These are phyloP conservation scores for Phytophthora uliginosa DNA, from an alignment of 352 stramenopile species.

Conservation along the genomic window DNA sequence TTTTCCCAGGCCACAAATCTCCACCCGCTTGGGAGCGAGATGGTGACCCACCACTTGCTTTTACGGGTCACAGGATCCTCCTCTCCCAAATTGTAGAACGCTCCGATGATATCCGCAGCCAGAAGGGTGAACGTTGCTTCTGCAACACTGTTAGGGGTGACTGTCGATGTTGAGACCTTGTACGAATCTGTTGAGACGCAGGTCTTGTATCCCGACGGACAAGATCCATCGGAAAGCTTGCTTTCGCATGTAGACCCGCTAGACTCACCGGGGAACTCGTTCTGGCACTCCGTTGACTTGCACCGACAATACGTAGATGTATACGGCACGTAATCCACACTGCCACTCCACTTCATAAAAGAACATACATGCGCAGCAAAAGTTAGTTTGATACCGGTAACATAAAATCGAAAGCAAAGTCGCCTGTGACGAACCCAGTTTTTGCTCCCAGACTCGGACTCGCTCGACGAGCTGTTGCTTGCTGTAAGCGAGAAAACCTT, in stretches of 20 bases:
- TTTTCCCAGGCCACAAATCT: constrained; percentile 77
- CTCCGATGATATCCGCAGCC: constrained; percentile 74
- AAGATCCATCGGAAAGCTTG: constrained; percentile 57
- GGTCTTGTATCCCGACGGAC: constrained; percentile 65
- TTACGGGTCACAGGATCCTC: constrained; percentile 55
- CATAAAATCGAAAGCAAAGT: background rate
- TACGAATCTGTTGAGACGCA: constrained; percentile 83
- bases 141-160: constrained; percentile 70
- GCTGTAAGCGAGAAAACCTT: constrained; percentile 40
- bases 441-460: constrained; percentile 24
- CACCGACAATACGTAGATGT: constrained; percentile 77
- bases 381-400: constrained; percentile 11
- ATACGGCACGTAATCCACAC: constrained; percentile 47
- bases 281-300: constrained; percentile 75
- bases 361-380: constrained; percentile 7
- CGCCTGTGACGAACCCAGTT: constrained; percentile 24
- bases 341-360: constrained; percentile 27
- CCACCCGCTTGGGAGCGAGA: constrained; percentile 70
- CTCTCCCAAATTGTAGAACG: constrained; percentile 74
- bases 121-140: constrained; percentile 79
- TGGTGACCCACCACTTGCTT: constrained; percentile 81
- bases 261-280: constrained; percentile 61
- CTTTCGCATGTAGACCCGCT: constrained; percentile 57
- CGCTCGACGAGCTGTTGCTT: constrained; percentile 36
- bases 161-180: constrained; percentile 67